phyloP scores from a whole-genome alignment of 2,329 filamentous ascomycete species.

The Ascochyta lentis region DNA sequence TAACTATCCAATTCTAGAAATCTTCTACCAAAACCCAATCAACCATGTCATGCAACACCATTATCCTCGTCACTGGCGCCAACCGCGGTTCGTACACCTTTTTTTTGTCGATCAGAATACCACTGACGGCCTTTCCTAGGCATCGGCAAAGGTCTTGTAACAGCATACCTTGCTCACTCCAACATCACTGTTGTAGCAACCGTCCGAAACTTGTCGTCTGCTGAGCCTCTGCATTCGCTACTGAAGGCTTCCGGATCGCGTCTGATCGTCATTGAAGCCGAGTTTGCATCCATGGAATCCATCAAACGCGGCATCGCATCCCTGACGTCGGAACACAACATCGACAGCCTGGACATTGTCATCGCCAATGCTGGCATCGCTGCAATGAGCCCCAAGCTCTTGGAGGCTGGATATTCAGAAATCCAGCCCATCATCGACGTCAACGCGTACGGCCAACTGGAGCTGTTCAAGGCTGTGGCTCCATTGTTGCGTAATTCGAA shows the following conservation, averaged over 20 bases:
- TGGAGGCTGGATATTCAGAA: background rate
- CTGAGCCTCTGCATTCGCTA: conserved; percentile 33
- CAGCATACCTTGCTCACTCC: conserved; percentile 46
- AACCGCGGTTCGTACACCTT: conserved; percentile 35
- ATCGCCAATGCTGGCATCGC: conserved; percentile 24
- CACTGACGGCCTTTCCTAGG: conserved; percentile 25
- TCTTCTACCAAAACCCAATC: background rate
- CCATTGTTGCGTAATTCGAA: conserved; percentile 13
- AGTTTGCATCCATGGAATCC: conserved; percentile 29
- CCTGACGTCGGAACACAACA: conserved; percentile 16
- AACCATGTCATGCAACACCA: conserved; percentile 7
- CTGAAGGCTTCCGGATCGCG: conserved; percentile 23
- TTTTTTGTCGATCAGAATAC: conserved; percentile 8
- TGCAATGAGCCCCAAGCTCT: background rate
- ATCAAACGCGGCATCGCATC: conserved; percentile 32
- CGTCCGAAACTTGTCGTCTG: conserved; percentile 42
- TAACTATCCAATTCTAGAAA: background rate
- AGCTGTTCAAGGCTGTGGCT: conserved; percentile 22
- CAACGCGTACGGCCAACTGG: conserved; percentile 26
- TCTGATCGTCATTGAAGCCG: conserved; percentile 18
- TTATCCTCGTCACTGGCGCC: conserved; percentile 42
- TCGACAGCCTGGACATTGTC: conserved; percentile 4
- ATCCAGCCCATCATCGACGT: conserved; percentile 21
- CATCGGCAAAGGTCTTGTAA: conserved; percentile 45
- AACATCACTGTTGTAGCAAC: conserved; percentile 52